These are phyloP conservation scores for Penicillium glabrum DNA, from an alignment of 2,329 filamentous ascomycete species.

Conservation along the genomic window DNA sequence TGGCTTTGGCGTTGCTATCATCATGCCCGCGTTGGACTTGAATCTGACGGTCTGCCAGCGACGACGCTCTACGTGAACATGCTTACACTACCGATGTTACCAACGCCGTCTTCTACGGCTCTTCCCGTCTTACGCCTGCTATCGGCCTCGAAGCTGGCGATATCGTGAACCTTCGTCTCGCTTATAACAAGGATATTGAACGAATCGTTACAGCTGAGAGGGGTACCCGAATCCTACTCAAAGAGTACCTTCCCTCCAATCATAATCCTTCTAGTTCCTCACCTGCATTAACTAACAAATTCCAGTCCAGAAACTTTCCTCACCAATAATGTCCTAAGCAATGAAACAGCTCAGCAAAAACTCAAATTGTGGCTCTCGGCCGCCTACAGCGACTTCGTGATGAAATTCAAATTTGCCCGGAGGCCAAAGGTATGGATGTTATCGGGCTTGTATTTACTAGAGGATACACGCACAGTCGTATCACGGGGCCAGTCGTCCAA, in stretches of 20 bases:
- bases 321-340: constrained; percentile 12
- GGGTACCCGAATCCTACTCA: constrained; percentile 16
- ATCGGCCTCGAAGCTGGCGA: constrained; percentile 20
- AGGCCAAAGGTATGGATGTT: constrained; percentile 27
- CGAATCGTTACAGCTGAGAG: constrained; percentile 21
- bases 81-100: constrained; percentile 16
- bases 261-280: background rate
- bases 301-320: constrained; percentile 23
- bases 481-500: constrained; percentile 11
- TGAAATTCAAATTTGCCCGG: constrained; percentile 26
- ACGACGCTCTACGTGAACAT: constrained; percentile 15
- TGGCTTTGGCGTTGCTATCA: background rate
- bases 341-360: constrained; percentile 16
- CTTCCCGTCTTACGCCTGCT: constrained; percentile 14
- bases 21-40: background rate
- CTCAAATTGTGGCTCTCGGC: constrained; percentile 28
- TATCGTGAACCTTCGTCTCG: constrained; percentile 23
- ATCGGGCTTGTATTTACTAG: constrained; percentile 23
- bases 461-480: constrained; percentile 19
- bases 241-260: constrained; percentile 16
- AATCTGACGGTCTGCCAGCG: constrained; percentile 4
- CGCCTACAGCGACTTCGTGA: constrained; percentile 21
- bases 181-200: constrained; percentile 22
- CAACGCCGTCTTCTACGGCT: constrained; percentile 19
- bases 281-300: background rate